Conservation (phyloP, 2,329 filamentous ascomycete genomes). For the Aureobasidium leucospermi region DNA sequence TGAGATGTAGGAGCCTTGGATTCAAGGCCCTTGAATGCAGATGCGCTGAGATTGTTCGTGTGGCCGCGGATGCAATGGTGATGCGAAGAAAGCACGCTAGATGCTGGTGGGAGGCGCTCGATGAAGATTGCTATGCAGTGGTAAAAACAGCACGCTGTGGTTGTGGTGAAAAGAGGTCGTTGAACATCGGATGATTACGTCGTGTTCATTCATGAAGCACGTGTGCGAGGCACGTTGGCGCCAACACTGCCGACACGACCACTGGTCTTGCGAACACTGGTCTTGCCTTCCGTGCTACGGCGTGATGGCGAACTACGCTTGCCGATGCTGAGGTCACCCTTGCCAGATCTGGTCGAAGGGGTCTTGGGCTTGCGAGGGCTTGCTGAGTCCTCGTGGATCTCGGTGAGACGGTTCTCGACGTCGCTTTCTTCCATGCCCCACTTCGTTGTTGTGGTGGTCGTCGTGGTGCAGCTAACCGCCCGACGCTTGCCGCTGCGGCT, state of each 20-base stretch:
- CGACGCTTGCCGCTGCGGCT: slow-evolving; percentile 54
- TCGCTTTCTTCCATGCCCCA: slow-evolving; percentile 40
- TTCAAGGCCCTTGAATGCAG: not conserved
- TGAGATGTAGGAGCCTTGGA: not conserved
- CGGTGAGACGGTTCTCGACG: slow-evolving; percentile 34
- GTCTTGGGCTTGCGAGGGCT: slow-evolving; percentile 36
- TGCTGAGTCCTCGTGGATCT: slow-evolving; percentile 18
- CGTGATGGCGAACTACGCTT: slow-evolving; percentile 40
- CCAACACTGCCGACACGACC: slow-evolving; percentile 35
- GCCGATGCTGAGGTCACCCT: slow-evolving; percentile 38
- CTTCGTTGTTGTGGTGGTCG: slow-evolving; percentile 55
- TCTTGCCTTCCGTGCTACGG: slow-evolving; percentile 42
- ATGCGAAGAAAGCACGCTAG: not conserved
- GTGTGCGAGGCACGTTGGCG: slow-evolving; percentile 8
- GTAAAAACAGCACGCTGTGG: slow-evolving; percentile 5
- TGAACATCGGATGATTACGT: not conserved
- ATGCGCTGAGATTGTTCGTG: not conserved
- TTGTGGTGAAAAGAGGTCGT: not conserved
- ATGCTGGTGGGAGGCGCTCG: not conserved
- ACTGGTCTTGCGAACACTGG: slow-evolving; percentile 44
- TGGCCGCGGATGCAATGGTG: not conserved
- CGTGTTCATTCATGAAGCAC: slow-evolving; percentile 8
- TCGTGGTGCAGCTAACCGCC: slow-evolving; percentile 68
- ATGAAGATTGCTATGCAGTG: not conserved
- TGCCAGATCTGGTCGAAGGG: slow-evolving; percentile 35